Evolutionary conservation across 345 rosid genomes (phyloP).

Genomic region (Eucalyptus erythrocorys): DNA sequence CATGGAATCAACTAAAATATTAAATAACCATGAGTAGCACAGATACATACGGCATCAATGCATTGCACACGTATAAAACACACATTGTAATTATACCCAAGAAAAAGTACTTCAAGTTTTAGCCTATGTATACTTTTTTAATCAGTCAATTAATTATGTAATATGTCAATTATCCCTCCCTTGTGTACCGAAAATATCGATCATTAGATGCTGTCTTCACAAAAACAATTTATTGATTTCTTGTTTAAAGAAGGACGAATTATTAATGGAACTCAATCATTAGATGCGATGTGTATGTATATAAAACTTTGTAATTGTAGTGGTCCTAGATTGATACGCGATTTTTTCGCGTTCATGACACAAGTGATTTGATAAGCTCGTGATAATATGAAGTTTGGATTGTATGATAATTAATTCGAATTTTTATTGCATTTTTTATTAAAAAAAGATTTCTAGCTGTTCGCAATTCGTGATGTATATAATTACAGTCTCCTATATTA

Average conservation of each 20-base stretch:
- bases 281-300: not conserved
- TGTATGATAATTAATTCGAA: too few species aligned
- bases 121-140: not conserved
- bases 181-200: not conserved
- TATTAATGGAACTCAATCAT: not conserved
- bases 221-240: not conserved
- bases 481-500: too few species aligned
- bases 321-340: not conserved
- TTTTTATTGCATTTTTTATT: not conserved
- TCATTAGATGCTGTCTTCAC: not conserved
- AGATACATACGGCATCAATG: not conserved
- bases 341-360: not conserved
- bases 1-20: not conserved
- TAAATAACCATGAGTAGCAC: not conserved
- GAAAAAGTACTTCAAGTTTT: not conserved
- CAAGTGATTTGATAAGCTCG: not conserved
- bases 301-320: too few species aligned
- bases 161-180: not conserved
- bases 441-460: too few species aligned
- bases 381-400: not conserved
- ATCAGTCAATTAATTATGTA: not conserved
- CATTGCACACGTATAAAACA: not conserved
- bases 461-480: rapidly evolving
- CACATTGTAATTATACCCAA: not conserved
- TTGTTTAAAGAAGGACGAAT: not conserved